These are phyloP conservation scores for Amylocarpus encephaloides DNA, from an alignment of 2,329 filamentous ascomycete species.

Conservation along the genomic window DNA sequence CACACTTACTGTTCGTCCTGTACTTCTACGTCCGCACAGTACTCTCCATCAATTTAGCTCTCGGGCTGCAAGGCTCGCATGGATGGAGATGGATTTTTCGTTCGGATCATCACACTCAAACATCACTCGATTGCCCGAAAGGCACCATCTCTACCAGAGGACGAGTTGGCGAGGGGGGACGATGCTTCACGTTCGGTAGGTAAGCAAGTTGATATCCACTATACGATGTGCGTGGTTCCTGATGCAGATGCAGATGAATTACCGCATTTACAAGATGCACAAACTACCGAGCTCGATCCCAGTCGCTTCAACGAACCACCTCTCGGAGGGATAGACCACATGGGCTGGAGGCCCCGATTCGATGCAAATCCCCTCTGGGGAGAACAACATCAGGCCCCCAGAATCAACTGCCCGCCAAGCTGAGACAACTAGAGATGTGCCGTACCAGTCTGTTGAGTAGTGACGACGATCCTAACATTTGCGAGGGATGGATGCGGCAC, in stretches of 20 bases:
- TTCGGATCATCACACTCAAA: no score
- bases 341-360: not conserved
- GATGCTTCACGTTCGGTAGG: not conserved
- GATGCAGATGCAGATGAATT: not conserved
- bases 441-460: not conserved
- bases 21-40: not conserved
- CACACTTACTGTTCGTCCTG: not conserved
- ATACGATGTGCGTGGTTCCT: not conserved
- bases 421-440: not conserved
- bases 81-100: not conserved
- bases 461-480: not conserved
- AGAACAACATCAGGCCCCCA: not conserved
- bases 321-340: not conserved
- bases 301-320: not conserved
- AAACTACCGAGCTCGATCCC: slow-evolving; percentile 1
- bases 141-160: no score
- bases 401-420: not conserved
- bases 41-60: not conserved
- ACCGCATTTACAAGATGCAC: not conserved
- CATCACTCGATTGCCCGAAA: no score
- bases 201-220: not conserved
- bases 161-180: no score
- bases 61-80: no score
- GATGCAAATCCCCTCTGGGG: not conserved
- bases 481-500: not conserved